Percentiles rank a stretch among this genome's conserved stretches.
Conservation (phyloP, 371 early-diverging fungal genomes). For the Haplosporangium sp. region DNA sequence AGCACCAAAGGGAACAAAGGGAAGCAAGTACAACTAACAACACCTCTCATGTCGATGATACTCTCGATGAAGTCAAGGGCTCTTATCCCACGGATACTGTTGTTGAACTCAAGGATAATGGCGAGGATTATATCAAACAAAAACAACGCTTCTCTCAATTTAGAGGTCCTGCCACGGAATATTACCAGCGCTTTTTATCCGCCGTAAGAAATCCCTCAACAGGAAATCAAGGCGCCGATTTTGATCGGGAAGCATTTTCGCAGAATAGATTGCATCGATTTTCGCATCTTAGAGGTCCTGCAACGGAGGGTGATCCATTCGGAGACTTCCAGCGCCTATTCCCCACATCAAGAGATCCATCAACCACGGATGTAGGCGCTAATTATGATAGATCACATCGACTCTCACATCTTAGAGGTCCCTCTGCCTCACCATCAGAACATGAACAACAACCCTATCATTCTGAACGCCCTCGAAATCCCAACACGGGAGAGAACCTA, state of each 20-base stretch:
- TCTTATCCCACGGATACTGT: too few relatives aligned
- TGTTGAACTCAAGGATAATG: background rate
- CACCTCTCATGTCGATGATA: background rate
- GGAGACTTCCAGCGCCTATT: too few relatives aligned
- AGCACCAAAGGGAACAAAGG: background rate
- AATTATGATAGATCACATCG: too few relatives aligned
- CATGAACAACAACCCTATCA: background rate
- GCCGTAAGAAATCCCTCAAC: background rate
- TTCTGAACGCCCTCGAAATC: background rate
- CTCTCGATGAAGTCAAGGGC: background rate
- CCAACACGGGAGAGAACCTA: background rate
- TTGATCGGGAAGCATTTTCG: background rate
- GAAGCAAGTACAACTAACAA: too few relatives aligned
- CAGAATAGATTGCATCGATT: background rate
- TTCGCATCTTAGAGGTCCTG: too few relatives aligned
- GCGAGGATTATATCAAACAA: background rate
- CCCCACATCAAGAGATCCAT: too few relatives aligned
- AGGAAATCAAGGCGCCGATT: slow-evolving; percentile 1
- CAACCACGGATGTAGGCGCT: too few relatives aligned
- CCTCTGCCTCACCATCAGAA: background rate
- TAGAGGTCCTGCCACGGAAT: background rate
- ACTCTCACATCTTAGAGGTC: background rate
- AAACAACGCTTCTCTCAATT: background rate
- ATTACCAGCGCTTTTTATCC: background rate
- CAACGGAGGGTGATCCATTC: too few relatives aligned